Evolutionary conservation across 768 basidiomycete genomes (phyloP).

Genomic region (Wakefieldia striispora): DNA sequence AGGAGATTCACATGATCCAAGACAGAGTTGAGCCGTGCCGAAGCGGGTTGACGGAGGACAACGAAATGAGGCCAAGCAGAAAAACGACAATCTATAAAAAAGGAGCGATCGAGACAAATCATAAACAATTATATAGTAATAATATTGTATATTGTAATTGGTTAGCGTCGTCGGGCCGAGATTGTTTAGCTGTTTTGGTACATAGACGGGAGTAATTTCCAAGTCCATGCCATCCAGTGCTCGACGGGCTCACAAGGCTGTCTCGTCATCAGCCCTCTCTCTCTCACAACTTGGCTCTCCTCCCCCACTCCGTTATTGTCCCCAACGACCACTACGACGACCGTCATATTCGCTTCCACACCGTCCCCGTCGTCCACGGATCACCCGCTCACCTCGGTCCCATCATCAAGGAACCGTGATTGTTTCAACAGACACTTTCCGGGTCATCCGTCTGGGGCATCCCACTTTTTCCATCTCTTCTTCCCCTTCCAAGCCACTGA

Average conservation of each 20-base stretch:
- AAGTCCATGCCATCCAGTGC: conserved; percentile 13
- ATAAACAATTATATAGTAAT: too few relatives aligned
- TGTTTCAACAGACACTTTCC: conserved; percentile 11
- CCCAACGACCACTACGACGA: neutral
- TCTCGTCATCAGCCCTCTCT: conserved; percentile 17
- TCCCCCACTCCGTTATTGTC: neutral
- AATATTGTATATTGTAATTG: neutral
- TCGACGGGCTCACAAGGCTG: conserved; percentile 14
- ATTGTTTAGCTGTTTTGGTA: conserved; percentile 1
- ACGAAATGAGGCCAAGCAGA: neutral
- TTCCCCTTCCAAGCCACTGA: conserved; percentile 13
- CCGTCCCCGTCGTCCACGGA: conserved; percentile 14
- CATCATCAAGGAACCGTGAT: conserved; percentile 29
- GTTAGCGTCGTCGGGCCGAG: conserved; percentile 17
- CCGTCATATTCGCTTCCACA: neutral
- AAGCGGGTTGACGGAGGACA: conserved; percentile 6
- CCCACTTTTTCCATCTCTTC: conserved; percentile 14
- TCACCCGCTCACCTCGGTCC: conserved; percentile 23
- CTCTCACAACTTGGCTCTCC: conserved; percentile 5
- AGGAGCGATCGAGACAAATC: too few relatives aligned
- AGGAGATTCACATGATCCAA: too few relatives aligned
- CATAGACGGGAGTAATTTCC: conserved; percentile 22
- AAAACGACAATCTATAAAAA: neutral
- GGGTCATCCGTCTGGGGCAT: neutral
- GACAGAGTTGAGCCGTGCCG: conserved; percentile 1